A percentile compares a stretch with the other conserved stretches of the same genome.
phyloP scores from a whole-genome alignment of 495 filamentous ascomycete genomes.

The Penicillium macrosclerotiorum region DNA sequence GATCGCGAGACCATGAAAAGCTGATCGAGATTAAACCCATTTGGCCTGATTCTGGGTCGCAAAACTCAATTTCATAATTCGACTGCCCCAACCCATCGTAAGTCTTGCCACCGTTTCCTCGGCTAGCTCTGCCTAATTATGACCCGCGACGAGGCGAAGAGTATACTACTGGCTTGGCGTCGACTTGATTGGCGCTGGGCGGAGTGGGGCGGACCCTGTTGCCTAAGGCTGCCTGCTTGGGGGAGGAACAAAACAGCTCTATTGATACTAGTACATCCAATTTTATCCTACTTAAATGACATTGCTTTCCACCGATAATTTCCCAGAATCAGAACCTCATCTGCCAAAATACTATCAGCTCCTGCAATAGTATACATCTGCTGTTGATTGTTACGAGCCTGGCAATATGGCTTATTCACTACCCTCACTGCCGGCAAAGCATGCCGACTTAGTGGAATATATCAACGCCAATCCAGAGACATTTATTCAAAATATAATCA shows the following conservation, averaged over 20 bases:
- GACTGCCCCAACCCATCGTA: too few relatives aligned
- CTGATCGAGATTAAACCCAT: too few relatives aligned
- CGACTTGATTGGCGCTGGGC: neutral
- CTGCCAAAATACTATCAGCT: neutral
- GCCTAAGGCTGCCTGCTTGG: neutral
- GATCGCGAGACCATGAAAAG: too few relatives aligned
- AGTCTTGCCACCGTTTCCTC: too few relatives aligned
- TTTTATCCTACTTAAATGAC: neutral
- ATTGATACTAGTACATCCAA: neutral
- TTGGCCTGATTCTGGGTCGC: too few relatives aligned
- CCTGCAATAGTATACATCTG: too few relatives aligned
- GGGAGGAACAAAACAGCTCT: conserved; percentile 1
- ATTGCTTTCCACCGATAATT: neutral
- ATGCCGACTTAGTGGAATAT: conserved; percentile 43
- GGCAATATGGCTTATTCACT: conserved; percentile 26
- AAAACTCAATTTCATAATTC: too few relatives aligned
- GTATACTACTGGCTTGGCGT: too few relatives aligned
- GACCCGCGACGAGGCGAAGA: too few relatives aligned
- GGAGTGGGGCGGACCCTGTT: neutral
- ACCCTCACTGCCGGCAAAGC: conserved; percentile 39
- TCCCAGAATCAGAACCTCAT: neutral
- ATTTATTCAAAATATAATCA: conserved; percentile 55
- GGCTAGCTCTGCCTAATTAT: too few relatives aligned
- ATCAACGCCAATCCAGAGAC: conserved; percentile 48
- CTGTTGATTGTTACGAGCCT: neutral